Percentiles rank a stretch among this genome's conserved stretches.
These are phyloP conservation scores for Lentinula boryana DNA, from an alignment of 768 basidiomycete genomes.

Conservation along the genomic window DNA sequence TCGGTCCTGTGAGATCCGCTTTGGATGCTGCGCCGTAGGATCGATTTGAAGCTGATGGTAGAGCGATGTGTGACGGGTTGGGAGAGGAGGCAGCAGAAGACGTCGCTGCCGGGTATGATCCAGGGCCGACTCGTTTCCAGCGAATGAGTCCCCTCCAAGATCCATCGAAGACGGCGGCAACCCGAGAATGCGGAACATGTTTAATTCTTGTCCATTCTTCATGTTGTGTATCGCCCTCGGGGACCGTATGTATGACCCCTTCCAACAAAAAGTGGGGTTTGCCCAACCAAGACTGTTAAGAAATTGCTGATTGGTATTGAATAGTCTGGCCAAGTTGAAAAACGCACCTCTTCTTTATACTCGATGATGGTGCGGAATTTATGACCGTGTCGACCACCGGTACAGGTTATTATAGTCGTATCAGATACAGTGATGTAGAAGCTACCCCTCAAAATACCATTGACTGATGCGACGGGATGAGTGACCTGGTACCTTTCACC, in stretches of 20 bases:
- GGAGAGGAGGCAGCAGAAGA: constrained; percentile 43
- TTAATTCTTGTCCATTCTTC: constrained; percentile 81
- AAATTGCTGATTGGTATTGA: not conserved
- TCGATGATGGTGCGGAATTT: constrained; percentile 80
- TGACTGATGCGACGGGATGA: constrained; percentile 85
- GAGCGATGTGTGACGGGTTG: constrained; percentile 35
- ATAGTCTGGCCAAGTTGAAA: not conserved
- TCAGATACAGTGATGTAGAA: constrained; percentile 89
- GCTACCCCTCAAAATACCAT: constrained; percentile 85
- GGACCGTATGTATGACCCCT: constrained; percentile 84
- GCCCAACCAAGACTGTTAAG: constrained; percentile 77
- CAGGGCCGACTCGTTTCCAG: constrained; percentile 59
- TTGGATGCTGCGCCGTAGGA: constrained; percentile 35
- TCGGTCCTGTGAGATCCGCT: constrained; percentile 33
- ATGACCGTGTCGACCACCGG: constrained; percentile 53
- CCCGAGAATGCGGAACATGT: constrained; percentile 74
- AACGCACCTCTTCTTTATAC: constrained; percentile 90
- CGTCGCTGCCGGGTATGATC: constrained; percentile 34
- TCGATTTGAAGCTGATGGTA: constrained; percentile 29
- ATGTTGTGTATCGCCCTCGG: constrained; percentile 54
- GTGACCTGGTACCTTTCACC: constrained; percentile 86
- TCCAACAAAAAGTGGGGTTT: constrained; percentile 79
- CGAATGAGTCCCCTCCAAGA: constrained; percentile 80
- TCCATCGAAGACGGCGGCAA: constrained; percentile 84
- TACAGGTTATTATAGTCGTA: constrained; percentile 75